phyloP scores from a whole-genome alignment of 192 early-diverging fungal species.

The Gryganskiella cystojenkinii region DNA sequence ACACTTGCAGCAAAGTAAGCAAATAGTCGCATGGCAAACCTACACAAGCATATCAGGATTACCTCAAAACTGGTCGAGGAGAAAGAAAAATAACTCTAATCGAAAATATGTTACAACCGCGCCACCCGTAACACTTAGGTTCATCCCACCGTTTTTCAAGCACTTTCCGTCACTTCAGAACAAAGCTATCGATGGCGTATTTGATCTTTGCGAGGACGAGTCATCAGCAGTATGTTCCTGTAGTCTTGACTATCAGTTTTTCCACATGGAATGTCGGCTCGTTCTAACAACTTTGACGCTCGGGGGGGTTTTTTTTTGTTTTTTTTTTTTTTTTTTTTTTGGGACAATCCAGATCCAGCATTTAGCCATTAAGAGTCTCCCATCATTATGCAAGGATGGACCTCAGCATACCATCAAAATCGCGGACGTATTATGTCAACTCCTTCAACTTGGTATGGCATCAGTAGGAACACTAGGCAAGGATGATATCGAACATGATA shows the following conservation, averaged over 20 bases:
- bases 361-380: conserved; percentile 45
- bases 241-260: too few species aligned
- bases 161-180: conserved; percentile 42
- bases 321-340: neutral
- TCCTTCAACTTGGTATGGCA: conserved; percentile 49
- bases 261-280: too few species aligned
- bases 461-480: neutral
- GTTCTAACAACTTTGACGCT: too few species aligned
- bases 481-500: neutral
- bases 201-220: conserved; percentile 55
- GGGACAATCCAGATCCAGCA: conserved; percentile 33
- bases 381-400: conserved; percentile 40
- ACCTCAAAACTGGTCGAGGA: too few species aligned
- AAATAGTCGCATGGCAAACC: too few species aligned
- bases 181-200: conserved; percentile 50
- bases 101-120: too few species aligned
- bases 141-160: conserved; percentile 49
- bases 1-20: conserved; percentile 40
- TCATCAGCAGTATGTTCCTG: conserved; percentile 30
- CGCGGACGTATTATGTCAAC: conserved; percentile 49
- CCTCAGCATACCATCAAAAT: conserved; percentile 50
- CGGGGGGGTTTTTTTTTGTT: neutral
- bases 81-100: too few species aligned
- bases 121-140: conserved; percentile 11
- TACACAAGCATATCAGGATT: too few species aligned